A percentile compares a stretch with the other conserved stretches of the same genome.
phyloP scores from a whole-genome alignment of 2,329 filamentous ascomycete genomes.

The Fonsecaea nubica region DNA sequence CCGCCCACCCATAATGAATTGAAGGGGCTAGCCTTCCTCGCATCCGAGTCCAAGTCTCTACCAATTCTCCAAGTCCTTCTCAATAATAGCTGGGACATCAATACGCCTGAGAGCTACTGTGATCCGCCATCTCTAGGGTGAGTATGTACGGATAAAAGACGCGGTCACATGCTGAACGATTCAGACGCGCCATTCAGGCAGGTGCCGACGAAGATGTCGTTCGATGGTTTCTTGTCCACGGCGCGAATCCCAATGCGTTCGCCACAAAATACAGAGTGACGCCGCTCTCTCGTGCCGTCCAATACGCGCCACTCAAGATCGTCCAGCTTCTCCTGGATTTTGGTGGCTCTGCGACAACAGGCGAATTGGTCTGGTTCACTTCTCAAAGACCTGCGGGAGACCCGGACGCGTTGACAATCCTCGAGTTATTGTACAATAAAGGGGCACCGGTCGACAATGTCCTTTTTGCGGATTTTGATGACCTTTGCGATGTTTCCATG shows the following conservation, averaged over 20 bases:
- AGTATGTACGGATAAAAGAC: constrained; percentile 10
- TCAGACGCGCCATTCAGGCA: constrained; percentile 6
- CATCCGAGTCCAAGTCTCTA: too few species aligned
- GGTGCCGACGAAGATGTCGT: constrained; percentile 19
- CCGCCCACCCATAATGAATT: not conserved
- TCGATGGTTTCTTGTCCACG: constrained; percentile 19
- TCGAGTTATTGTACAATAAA: too few species aligned
- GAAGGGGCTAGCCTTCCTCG: too few species aligned
- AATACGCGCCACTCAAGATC: constrained; percentile 5
- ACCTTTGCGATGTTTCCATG: too few species aligned
- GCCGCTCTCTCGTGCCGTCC: constrained; percentile 23
- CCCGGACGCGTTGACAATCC: too few species aligned
- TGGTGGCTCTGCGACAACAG: constrained; percentile 9
- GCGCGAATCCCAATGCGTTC: constrained; percentile 19
- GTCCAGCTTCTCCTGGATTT: constrained; percentile 14
- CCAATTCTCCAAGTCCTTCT: too few species aligned
- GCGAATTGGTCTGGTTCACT: too few species aligned
- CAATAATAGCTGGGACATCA: constrained; percentile 14
- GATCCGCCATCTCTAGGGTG: constrained; percentile 13
- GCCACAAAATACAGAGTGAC: constrained; percentile 11
- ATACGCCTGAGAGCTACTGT: constrained; percentile 9
- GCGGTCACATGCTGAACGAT: too few species aligned
- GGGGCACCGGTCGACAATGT: too few species aligned
- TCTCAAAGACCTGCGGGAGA: too few species aligned
- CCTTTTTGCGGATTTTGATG: too few species aligned